Evolutionary conservation across 2,329 filamentous ascomycete species (phyloP), one percentile per base, ranked within the genome.

Genomic region (Ceratocystis papillata): DNA sequence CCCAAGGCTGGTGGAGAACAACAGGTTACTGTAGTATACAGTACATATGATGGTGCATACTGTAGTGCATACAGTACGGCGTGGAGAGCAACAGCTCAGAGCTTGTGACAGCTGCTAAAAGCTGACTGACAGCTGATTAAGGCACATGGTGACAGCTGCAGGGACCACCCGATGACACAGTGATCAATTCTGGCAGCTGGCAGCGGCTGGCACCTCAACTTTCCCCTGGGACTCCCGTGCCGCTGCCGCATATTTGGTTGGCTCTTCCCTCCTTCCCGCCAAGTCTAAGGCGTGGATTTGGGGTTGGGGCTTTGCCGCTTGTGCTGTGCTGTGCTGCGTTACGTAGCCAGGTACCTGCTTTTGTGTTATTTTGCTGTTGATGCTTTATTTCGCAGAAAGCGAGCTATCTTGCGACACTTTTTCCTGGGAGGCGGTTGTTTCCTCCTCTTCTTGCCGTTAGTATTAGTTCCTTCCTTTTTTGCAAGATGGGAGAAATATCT

Each of bases 261-360:
- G n/a, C 6, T 53, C 48, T 8, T 22, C 55, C 15, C 55, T 59
- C 28, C 55, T 59, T 59, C 28, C 55, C 22, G 48, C 48, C 55
- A 59, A 59, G 17, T 33, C 6, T 7, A 15, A 33, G 55, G 37
- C 37, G 37, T 41, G 37, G 10, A 15, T 41, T 41, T 41, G 37
- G 37, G 37, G 37, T 15, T 41, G 37, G 37, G 37, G 37, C 10
- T 41, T 41, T 41, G 37, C 37, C 37, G 37, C 37, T 15, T 37
- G 55, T 59, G 25, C 30, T 59, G 55, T n/a, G 48, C n/a, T 53
- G 48, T 53, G n/a, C 22, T 22, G 48, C 48, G n/a, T 53, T n/a
- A 53, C 37, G 37, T 41, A 41, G 37, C 37, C 37, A 20, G 55
- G 55, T 59, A 59, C 55, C 55, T 59, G 55, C 55, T 37, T 59